Evolutionary conservation across 1,139 yeast genomes (phyloP), one percentile per base, ranked within the genome.

Genomic region (Taphrina communis): DNA sequence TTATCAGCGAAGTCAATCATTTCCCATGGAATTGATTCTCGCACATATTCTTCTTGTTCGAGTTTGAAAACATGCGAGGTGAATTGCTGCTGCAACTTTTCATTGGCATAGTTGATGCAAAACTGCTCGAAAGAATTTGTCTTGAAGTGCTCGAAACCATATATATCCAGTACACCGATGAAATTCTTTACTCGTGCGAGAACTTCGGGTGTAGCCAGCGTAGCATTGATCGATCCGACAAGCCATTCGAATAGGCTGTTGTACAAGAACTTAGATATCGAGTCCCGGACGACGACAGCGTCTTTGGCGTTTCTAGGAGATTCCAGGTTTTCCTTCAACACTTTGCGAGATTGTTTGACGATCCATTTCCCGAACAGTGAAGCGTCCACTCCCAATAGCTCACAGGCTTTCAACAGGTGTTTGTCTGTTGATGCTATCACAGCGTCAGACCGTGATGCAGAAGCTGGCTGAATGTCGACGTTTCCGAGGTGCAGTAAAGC

Each of bases 101-200:
- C 99, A 79, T 94, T 94, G 65, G 99, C 98, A 78, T 94, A 94
- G 78, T 94, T 94, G 80, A 94, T 94, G 81, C 99, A 94, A 79
- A 94, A 93, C 78, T 94, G 99, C 80, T 94, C 99, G 75, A 94
- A 94, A 7, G 97, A 92, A 79, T 94, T 94, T 75, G 85, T 87
- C 75, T 91, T 93, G 78, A 94, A 94, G 80, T 93, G 97, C 79
- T 94, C 99, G 78, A 94, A 94, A 53, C 99, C 99, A 77, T 93
- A 93, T 75, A 94, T 94, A 86, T 94, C 99, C 76, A 94, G 83
- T 41, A 94, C 99, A 78, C 99, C 99, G 76, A 94, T 94, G 75
- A 94, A 94, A 1, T 92, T 85, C 70, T 84, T 81, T 69, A 89
- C 84, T 62, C 82, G 78, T 12, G 82, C 81, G 61, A 83, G 83